These are phyloP conservation scores for Calvatia gigantea DNA, from an alignment of 768 basidiomycete genomes.

Conservation along the genomic window DNA sequence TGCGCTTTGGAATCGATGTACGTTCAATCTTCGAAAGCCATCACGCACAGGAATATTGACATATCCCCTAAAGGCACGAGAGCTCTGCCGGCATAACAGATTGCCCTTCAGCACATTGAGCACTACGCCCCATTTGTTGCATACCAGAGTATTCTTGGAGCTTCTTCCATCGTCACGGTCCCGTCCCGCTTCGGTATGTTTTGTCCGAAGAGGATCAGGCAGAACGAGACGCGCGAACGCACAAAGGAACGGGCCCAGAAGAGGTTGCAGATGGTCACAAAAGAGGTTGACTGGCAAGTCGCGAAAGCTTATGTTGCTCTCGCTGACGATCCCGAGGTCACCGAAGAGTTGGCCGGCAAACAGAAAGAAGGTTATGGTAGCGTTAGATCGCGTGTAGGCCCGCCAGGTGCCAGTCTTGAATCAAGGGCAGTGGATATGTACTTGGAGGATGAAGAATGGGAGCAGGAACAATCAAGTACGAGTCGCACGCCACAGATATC, in stretches of 20 bases:
- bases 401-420: background rate
- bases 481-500: background rate
- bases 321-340: slow-evolving; percentile 42
- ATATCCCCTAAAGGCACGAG: slow-evolving; percentile 36
- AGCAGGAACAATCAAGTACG: background rate
- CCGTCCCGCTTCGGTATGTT: slow-evolving; percentile 14
- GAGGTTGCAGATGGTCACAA: slow-evolving; percentile 59
- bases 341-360: slow-evolving; percentile 25
- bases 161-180: slow-evolving; percentile 45
- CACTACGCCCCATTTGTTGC: slow-evolving; percentile 71
- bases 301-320: slow-evolving; percentile 70
- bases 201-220: slow-evolving; percentile 24
- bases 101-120: slow-evolving; percentile 61
- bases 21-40: background rate
- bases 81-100: slow-evolving; percentile 63
- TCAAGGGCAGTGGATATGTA: slow-evolving; percentile 10
- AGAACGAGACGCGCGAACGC: slow-evolving; percentile 38
- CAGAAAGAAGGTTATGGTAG: slow-evolving; percentile 22
- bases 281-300: slow-evolving; percentile 65
- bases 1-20: slow-evolving; percentile 61
- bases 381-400: background rate
- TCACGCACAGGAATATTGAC: slow-evolving; percentile 2
- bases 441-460: slow-evolving; percentile 15
- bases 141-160: slow-evolving; percentile 57
- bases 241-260: slow-evolving; percentile 55